These are phyloP conservation scores for Monilinia fructicola DNA, from an alignment of 2,329 filamentous ascomycete genomes.

Conservation along the genomic window DNA sequence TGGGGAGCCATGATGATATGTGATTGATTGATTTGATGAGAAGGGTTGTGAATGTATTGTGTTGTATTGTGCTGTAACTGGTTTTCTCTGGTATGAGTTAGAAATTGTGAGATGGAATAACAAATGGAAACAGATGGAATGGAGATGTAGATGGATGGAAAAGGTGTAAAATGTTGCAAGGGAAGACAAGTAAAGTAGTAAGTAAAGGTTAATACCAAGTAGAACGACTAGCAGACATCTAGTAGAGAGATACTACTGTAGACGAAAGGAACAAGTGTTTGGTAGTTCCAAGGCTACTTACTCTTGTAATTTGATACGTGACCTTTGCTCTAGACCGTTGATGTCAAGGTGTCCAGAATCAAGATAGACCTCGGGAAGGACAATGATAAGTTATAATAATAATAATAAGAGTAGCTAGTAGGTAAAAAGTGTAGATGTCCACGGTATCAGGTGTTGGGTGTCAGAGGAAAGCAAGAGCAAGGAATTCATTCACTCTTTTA, in stretches of 20 bases:
- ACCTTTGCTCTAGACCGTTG: not conserved
- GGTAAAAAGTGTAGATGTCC: too few species aligned
- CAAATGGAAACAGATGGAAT: not conserved
- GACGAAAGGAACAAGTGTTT: not conserved
- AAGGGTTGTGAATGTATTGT: not conserved
- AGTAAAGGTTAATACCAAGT: too few species aligned
- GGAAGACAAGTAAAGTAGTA: not conserved
- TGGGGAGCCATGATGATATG: slow-evolving; percentile 55
- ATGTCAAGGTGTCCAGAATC: not conserved
- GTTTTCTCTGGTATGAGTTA: too few species aligned
- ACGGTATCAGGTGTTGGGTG: too few species aligned
- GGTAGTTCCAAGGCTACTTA: not conserved
- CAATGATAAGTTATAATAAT: not conserved
- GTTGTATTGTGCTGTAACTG: not conserved
- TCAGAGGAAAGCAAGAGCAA: too few species aligned
- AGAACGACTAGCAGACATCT: too few species aligned
- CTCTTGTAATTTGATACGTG: not conserved
- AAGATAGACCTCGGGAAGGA: too few species aligned
- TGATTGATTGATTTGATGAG: slow-evolving; percentile 5
- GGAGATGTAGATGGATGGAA: not conserved
- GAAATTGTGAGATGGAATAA: too few species aligned
- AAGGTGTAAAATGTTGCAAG: not conserved
- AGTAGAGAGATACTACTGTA: too few species aligned
- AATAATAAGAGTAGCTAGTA: not conserved
- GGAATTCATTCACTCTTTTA: too few species aligned